phyloP scores from a whole-genome alignment of 805 yeast genomes.

The Saturnispora diversa region DNA sequence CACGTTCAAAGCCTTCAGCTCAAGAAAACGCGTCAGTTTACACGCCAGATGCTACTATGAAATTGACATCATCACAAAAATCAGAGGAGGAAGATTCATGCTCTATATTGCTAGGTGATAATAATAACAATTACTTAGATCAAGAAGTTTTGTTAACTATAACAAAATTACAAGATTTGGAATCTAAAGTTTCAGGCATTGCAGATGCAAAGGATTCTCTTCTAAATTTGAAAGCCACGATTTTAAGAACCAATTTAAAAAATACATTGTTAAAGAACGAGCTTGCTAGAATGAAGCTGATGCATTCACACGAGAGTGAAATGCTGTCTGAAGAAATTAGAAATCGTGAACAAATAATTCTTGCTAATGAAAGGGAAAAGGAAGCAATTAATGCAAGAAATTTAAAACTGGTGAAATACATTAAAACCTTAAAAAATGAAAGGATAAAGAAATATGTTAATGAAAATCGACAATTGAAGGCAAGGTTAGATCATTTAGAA shows the following conservation, averaged over 20 bases:
- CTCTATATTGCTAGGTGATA: background rate
- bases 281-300: conserved; percentile 23
- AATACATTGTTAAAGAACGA: conserved; percentile 28
- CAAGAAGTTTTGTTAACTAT: conserved; percentile 1
- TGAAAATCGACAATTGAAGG: conserved; percentile 25
- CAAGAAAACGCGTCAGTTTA: conserved; percentile 3
- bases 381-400: conserved; percentile 27
- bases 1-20: background rate
- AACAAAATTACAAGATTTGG: conserved; percentile 1
- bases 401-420: conserved; percentile 27
- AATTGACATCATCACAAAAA: conserved; percentile 2
- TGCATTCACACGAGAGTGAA: conserved; percentile 26
- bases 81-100: conserved; percentile 1
- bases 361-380: conserved; percentile 25
- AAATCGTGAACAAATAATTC: conserved; percentile 23
- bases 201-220: conserved; percentile 1
- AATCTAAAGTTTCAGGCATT: background rate
- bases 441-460: conserved; percentile 22
- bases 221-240: conserved; percentile 15
- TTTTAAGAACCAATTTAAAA: conserved; percentile 27
- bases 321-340: conserved; percentile 24
- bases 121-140: background rate
- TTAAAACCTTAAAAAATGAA: conserved; percentile 25
- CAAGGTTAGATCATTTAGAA: conserved; percentile 16
- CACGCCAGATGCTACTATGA: conserved; percentile 9